Percentiles rank a stretch among this genome's conserved stretches.
Evolutionary conservation across 83 land plant species (phyloP).

Genomic region (Picea engelmannii): DNA sequence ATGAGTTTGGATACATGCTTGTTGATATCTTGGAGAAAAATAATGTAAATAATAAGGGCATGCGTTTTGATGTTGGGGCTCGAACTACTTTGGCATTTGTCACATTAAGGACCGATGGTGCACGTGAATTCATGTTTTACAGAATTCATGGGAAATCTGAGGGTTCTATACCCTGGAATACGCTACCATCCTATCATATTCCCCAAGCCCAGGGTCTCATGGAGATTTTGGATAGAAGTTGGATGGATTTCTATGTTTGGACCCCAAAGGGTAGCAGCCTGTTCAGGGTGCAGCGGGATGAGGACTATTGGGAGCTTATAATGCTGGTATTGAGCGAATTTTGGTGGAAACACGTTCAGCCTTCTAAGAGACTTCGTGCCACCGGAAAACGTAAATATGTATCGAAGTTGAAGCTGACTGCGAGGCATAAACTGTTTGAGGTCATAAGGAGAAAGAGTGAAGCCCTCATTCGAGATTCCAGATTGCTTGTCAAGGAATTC

Average conservation of each 20-base stretch:
- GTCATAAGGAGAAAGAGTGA: constrained; percentile 21
- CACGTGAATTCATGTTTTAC: constrained; percentile 79
- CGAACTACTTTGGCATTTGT: constrained; percentile 84
- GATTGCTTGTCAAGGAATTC: constrained; percentile 28
- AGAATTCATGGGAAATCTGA: constrained; percentile 57
- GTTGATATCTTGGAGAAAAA: constrained; percentile 60
- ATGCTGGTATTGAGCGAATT: constrained; percentile 52
- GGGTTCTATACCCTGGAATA: constrained; percentile 37
- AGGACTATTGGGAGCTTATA: constrained; percentile 47
- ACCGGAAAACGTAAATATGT: neutral
- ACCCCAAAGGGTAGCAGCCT: constrained; percentile 55
- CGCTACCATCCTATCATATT: constrained; percentile 49
- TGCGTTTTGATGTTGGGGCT: constrained; percentile 64
- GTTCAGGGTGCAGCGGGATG: constrained; percentile 44
- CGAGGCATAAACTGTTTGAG: constrained; percentile 30
- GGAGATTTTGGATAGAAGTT: constrained; percentile 62
- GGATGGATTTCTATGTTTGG: constrained; percentile 80
- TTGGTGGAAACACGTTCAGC: constrained; percentile 66
- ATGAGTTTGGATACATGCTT: constrained; percentile 83
- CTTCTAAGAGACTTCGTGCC: constrained; percentile 32
- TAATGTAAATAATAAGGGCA: constrained; percentile 48
- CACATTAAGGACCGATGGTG: constrained; percentile 69
- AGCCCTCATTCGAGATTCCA: constrained; percentile 19
- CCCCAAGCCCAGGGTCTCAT: constrained; percentile 76
- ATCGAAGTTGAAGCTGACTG: constrained; percentile 11